These are phyloP conservation scores for Paradendryphiella salina DNA, from an alignment of 2,329 filamentous ascomycete genomes.

Conservation along the genomic window DNA sequence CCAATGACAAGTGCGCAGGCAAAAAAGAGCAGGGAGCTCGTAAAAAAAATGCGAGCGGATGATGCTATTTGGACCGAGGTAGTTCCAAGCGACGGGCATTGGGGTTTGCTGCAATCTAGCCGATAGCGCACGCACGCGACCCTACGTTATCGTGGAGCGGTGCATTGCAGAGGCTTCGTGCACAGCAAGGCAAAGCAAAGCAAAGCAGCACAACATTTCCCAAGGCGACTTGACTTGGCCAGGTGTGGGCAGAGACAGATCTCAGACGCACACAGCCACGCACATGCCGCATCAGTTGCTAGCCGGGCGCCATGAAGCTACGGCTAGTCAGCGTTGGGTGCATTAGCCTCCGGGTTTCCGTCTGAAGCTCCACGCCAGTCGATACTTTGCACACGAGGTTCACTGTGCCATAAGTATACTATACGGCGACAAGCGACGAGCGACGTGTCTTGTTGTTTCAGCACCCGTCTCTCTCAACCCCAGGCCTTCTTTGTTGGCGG, in stretches of 20 bases:
- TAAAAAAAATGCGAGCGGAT: conserved; percentile 7
- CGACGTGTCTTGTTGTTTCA: too few relatives aligned
- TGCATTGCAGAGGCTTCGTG: not conserved
- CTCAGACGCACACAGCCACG: conserved; percentile 17
- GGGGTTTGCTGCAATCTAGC: not conserved
- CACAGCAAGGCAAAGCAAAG: not conserved
- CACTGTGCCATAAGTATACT: too few relatives aligned
- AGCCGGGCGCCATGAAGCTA: conserved; percentile 9
- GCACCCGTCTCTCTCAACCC: too few relatives aligned
- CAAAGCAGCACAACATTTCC: not conserved
- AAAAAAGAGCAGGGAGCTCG: conserved; percentile 12
- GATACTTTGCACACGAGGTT: not conserved
- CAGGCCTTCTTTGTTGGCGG: not conserved
- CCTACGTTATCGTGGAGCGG: not conserved
- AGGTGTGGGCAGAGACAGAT: not conserved
- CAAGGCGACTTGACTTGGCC: not conserved
- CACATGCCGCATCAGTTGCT: conserved; percentile 14
- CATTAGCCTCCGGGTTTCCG: conserved; percentile 20
- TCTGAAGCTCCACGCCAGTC: conserved; percentile 18
- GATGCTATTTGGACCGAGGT: conserved; percentile 19
- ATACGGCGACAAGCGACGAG: too few relatives aligned
- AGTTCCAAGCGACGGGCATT: not conserved
- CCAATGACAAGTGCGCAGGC: conserved; percentile 26
- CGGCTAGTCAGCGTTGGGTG: conserved; percentile 14
- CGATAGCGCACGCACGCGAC: not conserved